A percentile compares a stretch with the other conserved stretches of the same genome.
Evolutionary conservation across 2,329 filamentous ascomycete genomes (phyloP).

Genomic region (Aspergillus texensis): DNA sequence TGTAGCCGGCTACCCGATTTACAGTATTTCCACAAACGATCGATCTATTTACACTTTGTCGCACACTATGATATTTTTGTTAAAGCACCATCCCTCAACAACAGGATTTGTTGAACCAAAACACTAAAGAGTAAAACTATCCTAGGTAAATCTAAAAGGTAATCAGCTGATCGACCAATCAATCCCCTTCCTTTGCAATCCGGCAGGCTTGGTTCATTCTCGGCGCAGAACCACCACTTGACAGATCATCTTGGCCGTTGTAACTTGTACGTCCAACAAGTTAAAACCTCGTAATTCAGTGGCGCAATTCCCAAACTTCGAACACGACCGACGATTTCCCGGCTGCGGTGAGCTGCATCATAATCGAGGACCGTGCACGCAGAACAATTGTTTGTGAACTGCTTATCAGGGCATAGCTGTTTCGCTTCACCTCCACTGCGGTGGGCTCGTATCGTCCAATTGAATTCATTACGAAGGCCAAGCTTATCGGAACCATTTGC

Average conservation of each 20-base stretch:
- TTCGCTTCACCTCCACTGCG: neutral
- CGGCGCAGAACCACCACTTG: neutral
- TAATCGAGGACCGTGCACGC: neutral
- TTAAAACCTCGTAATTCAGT: neutral
- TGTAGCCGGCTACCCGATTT: neutral
- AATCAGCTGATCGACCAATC: neutral
- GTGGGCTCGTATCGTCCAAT: neutral
- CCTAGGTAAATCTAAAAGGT: neutral
- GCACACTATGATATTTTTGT: neutral
- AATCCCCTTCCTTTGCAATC: neutral
- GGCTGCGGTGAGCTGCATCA: neutral
- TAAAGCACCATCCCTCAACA: neutral
- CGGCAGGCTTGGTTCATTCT: neutral
- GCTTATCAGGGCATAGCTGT: neutral
- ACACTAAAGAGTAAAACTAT: neutral
- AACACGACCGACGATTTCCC: neutral
- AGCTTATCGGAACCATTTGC: neutral
- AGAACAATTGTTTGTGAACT: neutral
- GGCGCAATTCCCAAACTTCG: neutral
- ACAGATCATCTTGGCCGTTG: neutral
- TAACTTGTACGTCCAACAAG: neutral
- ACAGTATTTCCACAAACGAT: neutral
- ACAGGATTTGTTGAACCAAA: neutral
- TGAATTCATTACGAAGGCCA: neutral
- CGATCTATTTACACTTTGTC: neutral